Conservation (phyloP, 2,329 filamentous ascomycete species). For the Colletotrichum shisoi region DNA sequence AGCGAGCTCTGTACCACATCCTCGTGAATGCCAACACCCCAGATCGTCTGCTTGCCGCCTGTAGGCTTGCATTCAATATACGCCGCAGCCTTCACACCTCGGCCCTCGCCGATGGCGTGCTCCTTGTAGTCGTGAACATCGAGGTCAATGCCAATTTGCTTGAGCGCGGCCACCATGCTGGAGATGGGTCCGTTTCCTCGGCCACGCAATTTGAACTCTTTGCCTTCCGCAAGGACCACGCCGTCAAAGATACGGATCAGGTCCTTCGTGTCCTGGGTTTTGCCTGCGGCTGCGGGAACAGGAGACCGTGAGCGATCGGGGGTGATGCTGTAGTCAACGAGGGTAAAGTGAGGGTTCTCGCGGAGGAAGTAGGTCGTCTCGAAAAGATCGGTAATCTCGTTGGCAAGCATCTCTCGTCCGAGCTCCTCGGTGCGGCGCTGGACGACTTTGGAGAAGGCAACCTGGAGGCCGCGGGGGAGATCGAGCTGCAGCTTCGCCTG, state of each 20-base stretch:
- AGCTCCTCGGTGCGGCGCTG: slow-evolving; percentile 81
- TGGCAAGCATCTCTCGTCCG: slow-evolving; percentile 82
- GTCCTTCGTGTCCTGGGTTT: slow-evolving; percentile 78
- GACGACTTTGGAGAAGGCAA: slow-evolving; percentile 88
- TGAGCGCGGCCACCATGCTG: slow-evolving; percentile 82
- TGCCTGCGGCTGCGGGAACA: slow-evolving; percentile 68
- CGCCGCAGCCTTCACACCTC: slow-evolving; percentile 88
- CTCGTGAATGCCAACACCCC: slow-evolving; percentile 91
- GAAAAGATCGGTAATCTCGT: slow-evolving; percentile 88
- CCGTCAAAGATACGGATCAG: slow-evolving; percentile 84
- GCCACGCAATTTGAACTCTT: slow-evolving; percentile 80
- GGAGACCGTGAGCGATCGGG: slow-evolving; percentile 82
- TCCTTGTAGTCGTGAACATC: slow-evolving; percentile 97
- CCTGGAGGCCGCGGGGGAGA: slow-evolving; percentile 87
- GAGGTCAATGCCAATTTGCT: slow-evolving; percentile 79
- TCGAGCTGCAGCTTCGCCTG: slow-evolving; percentile 83
- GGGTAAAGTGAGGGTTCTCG: slow-evolving; percentile 81
- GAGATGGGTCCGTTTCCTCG: slow-evolving; percentile 91
- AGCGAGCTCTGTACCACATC: slow-evolving; percentile 91
- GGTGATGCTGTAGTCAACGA: slow-evolving; percentile 91
- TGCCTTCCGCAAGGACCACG: slow-evolving; percentile 80
- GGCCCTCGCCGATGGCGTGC: slow-evolving; percentile 84
- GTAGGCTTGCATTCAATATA: slow-evolving; percentile 87
- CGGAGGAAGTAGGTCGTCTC: slow-evolving; percentile 86
- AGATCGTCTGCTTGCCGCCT: slow-evolving; percentile 75